Evolutionary conservation across 495 filamentous ascomycete genomes (phyloP), one percentile per base, ranked within the genome.

Genomic region (Neurospora sp.): DNA sequence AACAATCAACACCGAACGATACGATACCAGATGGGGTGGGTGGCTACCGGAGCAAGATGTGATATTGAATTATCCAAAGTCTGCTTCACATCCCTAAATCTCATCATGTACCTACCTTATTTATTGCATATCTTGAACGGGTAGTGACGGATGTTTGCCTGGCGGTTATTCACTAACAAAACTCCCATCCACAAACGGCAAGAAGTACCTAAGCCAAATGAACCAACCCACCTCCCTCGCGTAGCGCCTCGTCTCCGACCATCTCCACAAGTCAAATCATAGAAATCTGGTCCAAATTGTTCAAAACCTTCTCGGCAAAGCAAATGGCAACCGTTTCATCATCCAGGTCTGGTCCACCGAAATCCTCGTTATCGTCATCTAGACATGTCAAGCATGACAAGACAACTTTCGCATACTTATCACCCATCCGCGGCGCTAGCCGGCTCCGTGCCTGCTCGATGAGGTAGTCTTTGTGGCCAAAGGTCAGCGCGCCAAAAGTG

Each of bases 351-450:
- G 80, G 74, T 76, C 83, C 77, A 8, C 84, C 84, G 80, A 89
- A 88, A 38, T 82, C 81, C 4, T 72, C 74, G 70, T 87, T 87
- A 7, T 78, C 81, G 1, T 75, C 39, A 73, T 90, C 86, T 41
- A 91, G 75, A 71, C 88, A 90, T 8, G 82, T 87, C 37, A 91
- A 74, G 76, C 89, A 91, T 18, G 75, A 81, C n/a, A 85, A 72
- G 4, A 88, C 86, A 18, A 88, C 75, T 1, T 82, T 74, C 0
- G 82, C 77, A 70, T 90, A 91, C 74, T 73, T 81, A 18, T 78
- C 72, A 16, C 89, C 88, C 83, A 90, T 88, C 4, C 74, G 69
- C 0, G 37, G 66, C 12, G 87, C 86, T 8, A 90, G 77, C n/a
- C 74, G n/a, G 0, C 76, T 48, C 31, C 72, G 72, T 0, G 86